Conservation (phyloP, 1,284 basidiomycete genomes). For the Hypsizygus ulmarius region DNA sequence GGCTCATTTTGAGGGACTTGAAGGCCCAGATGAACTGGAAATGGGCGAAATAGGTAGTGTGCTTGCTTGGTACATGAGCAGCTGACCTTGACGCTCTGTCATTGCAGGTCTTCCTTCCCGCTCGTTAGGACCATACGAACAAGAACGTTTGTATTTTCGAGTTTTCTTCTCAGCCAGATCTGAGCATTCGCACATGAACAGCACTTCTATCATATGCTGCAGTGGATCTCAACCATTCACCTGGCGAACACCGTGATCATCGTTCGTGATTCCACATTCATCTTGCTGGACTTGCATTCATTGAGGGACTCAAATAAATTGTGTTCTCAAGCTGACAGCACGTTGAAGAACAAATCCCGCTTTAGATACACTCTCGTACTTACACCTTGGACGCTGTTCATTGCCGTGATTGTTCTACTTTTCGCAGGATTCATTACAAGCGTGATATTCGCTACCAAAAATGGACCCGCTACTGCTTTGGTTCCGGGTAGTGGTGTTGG, state of each 20-base stretch:
- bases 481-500: slow-evolving; percentile 30
- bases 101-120: neutral
- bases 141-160: neutral
- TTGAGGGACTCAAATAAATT: neutral
- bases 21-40: neutral
- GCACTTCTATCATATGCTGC: slow-evolving; percentile 10
- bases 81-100: neutral
- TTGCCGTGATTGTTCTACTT: slow-evolving; percentile 14
- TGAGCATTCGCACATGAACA: neutral
- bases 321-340: slow-evolving; percentile 1
- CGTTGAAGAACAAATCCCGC: slow-evolving; percentile 5
- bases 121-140: neutral
- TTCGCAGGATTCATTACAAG: slow-evolving; percentile 15
- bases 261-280: neutral
- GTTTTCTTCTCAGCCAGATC: neutral
- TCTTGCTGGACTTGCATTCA: too few relatives aligned
- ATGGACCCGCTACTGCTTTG: slow-evolving; percentile 3
- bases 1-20: slow-evolving; percentile 3
- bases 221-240: neutral
- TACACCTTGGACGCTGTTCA: slow-evolving; percentile 17
- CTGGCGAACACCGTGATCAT: neutral
- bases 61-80: neutral
- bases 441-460: slow-evolving; percentile 11
- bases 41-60: neutral
- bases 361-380: slow-evolving; percentile 15